phyloP scores from a whole-genome alignment of 495 filamentous ascomycete genomes.

The Glutinoglossum americanum region DNA sequence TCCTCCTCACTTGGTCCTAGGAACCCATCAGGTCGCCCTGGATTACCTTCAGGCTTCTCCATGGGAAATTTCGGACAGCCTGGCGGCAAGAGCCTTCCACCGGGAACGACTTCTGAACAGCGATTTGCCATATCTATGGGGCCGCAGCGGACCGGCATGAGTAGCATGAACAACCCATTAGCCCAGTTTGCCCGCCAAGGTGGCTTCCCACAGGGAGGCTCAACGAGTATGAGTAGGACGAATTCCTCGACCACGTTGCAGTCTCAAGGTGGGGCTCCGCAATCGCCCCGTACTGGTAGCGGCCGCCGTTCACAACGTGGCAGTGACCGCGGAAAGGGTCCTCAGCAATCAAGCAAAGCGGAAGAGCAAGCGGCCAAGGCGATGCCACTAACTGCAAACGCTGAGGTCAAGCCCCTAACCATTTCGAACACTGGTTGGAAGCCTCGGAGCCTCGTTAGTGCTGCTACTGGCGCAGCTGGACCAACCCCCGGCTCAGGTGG shows the following conservation, averaged over 20 bases:
- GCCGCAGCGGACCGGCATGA: constrained; percentile 19
- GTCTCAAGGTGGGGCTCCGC: constrained; percentile 20
- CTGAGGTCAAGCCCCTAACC: constrained; percentile 59
- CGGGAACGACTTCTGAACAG: constrained; percentile 45
- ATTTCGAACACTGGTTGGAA: constrained; percentile 67
- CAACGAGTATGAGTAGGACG: constrained; percentile 27
- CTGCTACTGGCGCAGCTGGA: constrained; percentile 27
- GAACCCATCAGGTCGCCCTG: constrained; percentile 22
- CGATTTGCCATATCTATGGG: constrained; percentile 17
- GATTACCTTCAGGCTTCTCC: constrained; percentile 21
- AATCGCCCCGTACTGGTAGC: constrained; percentile 28
- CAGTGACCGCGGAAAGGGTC: constrained; percentile 37
- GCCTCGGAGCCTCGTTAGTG: constrained; percentile 45
- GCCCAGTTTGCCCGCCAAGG: constrained; percentile 32
- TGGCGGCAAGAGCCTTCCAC: constrained; percentile 31
- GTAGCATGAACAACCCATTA: constrained; percentile 32
- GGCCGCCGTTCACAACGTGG: constrained; percentile 22
- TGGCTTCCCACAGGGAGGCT: constrained; percentile 36
- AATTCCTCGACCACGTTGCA: constrained; percentile 31
- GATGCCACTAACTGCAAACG: constrained; percentile 72
- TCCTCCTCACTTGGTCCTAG: constrained; percentile 29
- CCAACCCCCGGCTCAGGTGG: constrained; percentile 1
- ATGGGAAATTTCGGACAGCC: constrained; percentile 52
- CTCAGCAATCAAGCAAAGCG: constrained; percentile 27
- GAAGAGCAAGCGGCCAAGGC: constrained; percentile 48